Evolutionary conservation across 192 early-diverging fungal species (phyloP).

Genomic region (Backusella morwellensis): DNA sequence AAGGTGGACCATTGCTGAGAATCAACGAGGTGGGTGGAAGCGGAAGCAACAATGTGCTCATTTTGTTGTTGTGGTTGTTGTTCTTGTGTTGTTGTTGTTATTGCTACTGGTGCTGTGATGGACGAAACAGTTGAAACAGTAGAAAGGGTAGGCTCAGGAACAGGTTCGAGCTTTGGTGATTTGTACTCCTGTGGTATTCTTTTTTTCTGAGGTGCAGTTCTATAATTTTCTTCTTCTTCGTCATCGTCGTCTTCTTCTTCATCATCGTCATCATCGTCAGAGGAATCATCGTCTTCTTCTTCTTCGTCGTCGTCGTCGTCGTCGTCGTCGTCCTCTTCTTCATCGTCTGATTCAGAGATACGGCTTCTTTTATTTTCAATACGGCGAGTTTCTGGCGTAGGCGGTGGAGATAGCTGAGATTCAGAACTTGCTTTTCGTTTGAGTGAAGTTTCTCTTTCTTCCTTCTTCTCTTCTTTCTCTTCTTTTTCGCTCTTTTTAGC

Average conservation of each 20-base stretch:
- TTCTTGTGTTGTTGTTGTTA: neutral
- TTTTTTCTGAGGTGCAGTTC: neutral
- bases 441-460: neutral
- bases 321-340: neutral
- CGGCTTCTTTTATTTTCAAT: neutral
- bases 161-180: neutral
- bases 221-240: neutral
- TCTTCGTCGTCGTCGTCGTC: neutral
- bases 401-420: slow-evolving; percentile 15
- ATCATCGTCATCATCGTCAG: neutral
- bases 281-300: neutral
- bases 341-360: neutral
- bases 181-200: slow-evolving; percentile 5
- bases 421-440: slow-evolving; percentile 14
- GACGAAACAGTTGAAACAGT: neutral
- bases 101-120: neutral
- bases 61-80: neutral
- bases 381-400: slow-evolving; percentile 3
- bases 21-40: neutral
- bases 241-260: neutral
- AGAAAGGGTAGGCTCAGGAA: neutral
- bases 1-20: neutral
- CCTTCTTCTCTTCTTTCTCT: neutral
- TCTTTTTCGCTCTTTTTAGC: neutral
- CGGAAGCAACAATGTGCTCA: neutral